Evolutionary conservation across 2,329 filamentous ascomycete species (phyloP).

Genomic region (Coniochaeta sp.): DNA sequence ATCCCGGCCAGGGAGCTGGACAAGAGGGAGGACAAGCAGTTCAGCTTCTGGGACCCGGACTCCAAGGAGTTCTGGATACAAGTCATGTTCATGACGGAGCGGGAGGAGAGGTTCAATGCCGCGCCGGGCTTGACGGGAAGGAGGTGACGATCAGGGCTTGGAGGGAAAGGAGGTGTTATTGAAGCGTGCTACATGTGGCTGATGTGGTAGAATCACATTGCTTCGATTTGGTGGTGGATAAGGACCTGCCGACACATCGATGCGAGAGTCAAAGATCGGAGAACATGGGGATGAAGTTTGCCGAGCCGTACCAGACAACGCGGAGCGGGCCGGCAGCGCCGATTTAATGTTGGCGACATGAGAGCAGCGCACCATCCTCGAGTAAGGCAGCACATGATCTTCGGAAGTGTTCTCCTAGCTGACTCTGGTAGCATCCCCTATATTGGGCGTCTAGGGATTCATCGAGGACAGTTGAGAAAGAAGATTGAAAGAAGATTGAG

Average conservation of each 20-base stretch:
- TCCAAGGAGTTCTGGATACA: constrained; percentile 97
- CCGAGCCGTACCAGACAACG: neutral
- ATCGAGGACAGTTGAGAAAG: no score
- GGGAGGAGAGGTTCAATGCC: constrained; percentile 78
- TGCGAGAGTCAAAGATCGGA: neutral
- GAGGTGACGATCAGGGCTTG: constrained; percentile 28
- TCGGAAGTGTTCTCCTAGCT: neutral
- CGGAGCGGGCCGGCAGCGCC: neutral
- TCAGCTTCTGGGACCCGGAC: constrained; percentile 92
- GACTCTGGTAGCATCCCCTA: neutral
- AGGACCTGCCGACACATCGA: neutral
- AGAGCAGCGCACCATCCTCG: neutral
- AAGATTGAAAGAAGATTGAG: neutral
- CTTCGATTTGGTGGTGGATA: neutral
- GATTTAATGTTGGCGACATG: neutral
- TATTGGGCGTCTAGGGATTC: neutral
- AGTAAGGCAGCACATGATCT: neutral
- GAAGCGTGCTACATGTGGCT: neutral
- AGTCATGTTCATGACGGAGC: constrained; percentile 96
- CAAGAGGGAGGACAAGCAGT: constrained; percentile 78
- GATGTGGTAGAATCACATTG: neutral
- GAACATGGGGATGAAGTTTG: neutral
- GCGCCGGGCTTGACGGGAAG: constrained; percentile 52
- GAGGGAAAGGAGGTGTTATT: neutral
- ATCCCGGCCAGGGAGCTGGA: constrained; percentile 90